Evolutionary conservation across 2,329 filamentous ascomycete species (phyloP).

Genomic region (Fusarium robinianum): DNA sequence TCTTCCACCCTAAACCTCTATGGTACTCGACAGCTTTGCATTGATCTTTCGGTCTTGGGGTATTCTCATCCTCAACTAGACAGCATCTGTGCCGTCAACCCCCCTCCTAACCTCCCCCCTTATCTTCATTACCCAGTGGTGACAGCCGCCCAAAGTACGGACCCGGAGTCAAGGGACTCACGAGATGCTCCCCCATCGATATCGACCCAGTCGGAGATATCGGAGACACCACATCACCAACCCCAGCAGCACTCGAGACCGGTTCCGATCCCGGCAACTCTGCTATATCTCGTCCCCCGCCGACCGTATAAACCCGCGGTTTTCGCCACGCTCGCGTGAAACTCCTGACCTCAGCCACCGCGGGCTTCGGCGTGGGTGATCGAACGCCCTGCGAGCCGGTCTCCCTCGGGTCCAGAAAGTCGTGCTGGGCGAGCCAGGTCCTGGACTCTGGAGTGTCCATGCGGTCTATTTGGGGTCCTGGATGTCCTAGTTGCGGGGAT

Average conservation of each 20-base stretch:
- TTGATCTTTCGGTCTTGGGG: too few relatives aligned
- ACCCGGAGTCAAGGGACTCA: conserved; percentile 14
- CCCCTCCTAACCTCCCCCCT: neutral
- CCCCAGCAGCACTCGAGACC: neutral
- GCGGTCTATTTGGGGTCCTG: conserved; percentile 7
- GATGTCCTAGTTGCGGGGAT: conserved; percentile 6
- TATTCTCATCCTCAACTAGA: neutral
- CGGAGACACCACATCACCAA: conserved; percentile 2
- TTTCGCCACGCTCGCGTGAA: conserved; percentile 31
- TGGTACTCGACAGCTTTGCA: too few relatives aligned
- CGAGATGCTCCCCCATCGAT: neutral
- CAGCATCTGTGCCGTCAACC: neutral
- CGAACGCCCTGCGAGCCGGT: conserved; percentile 23
- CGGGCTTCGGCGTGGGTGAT: conserved; percentile 32
- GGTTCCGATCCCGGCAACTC: conserved; percentile 10
- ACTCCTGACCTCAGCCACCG: conserved; percentile 32
- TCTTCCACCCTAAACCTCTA: too few relatives aligned
- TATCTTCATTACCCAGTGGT: conserved; percentile 3
- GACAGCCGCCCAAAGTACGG: conserved; percentile 15
- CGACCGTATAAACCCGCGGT: conserved; percentile 31
- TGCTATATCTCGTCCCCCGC: conserved; percentile 11
- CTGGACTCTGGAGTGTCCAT: conserved; percentile 8
- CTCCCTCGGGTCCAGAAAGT: conserved; percentile 25
- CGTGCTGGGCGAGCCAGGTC: conserved; percentile 21
- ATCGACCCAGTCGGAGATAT: conserved; percentile 5